These are phyloP conservation scores for Pterothamnion heteromorphum DNA, from an alignment of 31 red algal genomes.

Conservation along the genomic window DNA sequence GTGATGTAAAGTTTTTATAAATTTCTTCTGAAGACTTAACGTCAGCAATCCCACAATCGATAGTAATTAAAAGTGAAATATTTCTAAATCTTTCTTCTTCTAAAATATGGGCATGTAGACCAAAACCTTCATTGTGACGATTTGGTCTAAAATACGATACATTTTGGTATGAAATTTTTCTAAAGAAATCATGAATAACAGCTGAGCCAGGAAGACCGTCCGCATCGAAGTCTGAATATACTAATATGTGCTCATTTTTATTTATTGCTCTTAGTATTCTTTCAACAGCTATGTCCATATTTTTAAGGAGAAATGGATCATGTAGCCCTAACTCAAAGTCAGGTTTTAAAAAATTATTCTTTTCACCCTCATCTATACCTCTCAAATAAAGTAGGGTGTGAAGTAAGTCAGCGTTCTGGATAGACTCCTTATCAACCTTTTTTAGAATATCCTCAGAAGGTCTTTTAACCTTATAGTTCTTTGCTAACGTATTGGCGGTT, in stretches of 20 bases:
- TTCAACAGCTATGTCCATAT: not conserved
- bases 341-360: not conserved
- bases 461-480: too few species aligned
- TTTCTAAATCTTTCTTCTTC: not conserved
- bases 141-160: not conserved
- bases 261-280: not conserved
- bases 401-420: too few species aligned
- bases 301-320: not conserved
- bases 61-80: not conserved
- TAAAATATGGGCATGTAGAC: not conserved
- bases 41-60: not conserved
- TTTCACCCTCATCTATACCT: not conserved
- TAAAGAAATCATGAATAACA: not conserved
- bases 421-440: too few species aligned
- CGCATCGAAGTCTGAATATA: not conserved
- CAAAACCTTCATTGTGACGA: not conserved
- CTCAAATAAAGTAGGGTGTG: not conserved
- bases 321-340: not conserved
- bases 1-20: conserved; percentile 5
- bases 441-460: too few species aligned
- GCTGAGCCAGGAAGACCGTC: not conserved
- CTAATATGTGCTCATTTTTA: not conserved
- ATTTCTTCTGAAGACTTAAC: too few species aligned
- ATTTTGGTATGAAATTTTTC: not conserved
- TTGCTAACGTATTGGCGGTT: too few species aligned